These are phyloP conservation scores for Fusarium dlaminii DNA, from an alignment of 2,329 filamentous ascomycete genomes.

Conservation along the genomic window DNA sequence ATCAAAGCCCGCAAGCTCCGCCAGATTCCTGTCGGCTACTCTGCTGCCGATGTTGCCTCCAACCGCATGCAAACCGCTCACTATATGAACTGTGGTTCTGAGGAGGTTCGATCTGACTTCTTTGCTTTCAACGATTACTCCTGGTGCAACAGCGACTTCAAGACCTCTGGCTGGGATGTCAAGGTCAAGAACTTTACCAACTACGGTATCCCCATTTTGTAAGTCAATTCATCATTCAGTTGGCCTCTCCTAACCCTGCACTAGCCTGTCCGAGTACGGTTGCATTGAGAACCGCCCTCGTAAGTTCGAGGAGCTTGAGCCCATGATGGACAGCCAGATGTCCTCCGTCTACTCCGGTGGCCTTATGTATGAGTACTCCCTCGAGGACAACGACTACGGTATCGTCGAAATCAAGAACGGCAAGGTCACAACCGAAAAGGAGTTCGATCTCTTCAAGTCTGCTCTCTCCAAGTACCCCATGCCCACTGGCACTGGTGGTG, in stretches of 20 bases:
- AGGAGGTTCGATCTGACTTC: slow-evolving; percentile 87
- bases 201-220: slow-evolving; percentile 89
- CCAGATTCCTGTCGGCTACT: slow-evolving; percentile 78
- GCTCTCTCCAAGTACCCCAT: slow-evolving; percentile 60
- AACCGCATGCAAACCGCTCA: slow-evolving; percentile 88
- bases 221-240: slow-evolving; percentile 32
- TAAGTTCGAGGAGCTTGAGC: slow-evolving; percentile 79
- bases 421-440: slow-evolving; percentile 63
- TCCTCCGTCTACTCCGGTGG: slow-evolving; percentile 92
- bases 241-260: not conserved
- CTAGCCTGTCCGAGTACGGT: slow-evolving; percentile 86
- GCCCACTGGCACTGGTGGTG: slow-evolving; percentile 62
- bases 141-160: slow-evolving; percentile 80
- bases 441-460: slow-evolving; percentile 67
- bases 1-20: slow-evolving; percentile 70
- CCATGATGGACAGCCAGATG: slow-evolving; percentile 87
- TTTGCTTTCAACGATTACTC: slow-evolving; percentile 93
- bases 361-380: slow-evolving; percentile 93
- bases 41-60: slow-evolving; percentile 80
- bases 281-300: slow-evolving; percentile 82
- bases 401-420: slow-evolving; percentile 73
- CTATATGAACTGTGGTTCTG: slow-evolving; percentile 93
- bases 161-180: slow-evolving; percentile 79
- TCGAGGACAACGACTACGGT: slow-evolving; percentile 82
- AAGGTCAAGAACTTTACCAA: slow-evolving; percentile 89